A percentile compares a stretch with the other conserved stretches of the same genome.
phyloP scores from a whole-genome alignment of 2,329 filamentous ascomycete genomes.

The Harringtonia lauricola region DNA sequence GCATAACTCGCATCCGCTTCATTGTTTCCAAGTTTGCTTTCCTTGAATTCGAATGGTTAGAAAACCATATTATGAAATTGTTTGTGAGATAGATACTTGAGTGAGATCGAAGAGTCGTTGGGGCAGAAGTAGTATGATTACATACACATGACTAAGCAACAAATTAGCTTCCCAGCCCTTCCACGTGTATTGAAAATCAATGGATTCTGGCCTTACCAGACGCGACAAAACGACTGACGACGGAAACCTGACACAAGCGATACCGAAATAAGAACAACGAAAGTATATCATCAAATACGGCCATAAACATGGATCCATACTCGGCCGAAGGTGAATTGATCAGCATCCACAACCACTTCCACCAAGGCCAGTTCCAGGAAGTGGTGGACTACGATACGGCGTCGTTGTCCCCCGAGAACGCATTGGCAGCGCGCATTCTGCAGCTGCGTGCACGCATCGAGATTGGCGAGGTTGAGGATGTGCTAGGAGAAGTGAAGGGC shows the following conservation, averaged over 20 bases:
- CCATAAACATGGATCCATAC: constrained; percentile 51
- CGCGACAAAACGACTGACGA: neutral
- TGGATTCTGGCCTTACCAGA: too few relatives aligned
- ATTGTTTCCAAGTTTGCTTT: neutral
- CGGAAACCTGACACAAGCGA: neutral
- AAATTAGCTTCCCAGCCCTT: neutral
- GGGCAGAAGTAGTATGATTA: too few relatives aligned
- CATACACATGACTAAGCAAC: neutral
- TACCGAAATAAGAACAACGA: neutral
- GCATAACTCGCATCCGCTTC: constrained; percentile 5
- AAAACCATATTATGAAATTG: too few relatives aligned
- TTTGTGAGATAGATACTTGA: too few relatives aligned
- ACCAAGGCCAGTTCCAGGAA: constrained; percentile 74
- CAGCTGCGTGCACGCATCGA: constrained; percentile 75
- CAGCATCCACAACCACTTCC: constrained; percentile 60
- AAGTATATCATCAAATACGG: neutral
- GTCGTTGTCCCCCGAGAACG: constrained; percentile 68
- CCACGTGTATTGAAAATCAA: too few relatives aligned
- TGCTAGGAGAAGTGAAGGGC: constrained; percentile 56
- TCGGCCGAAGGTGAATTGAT: constrained; percentile 61
- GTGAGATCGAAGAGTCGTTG: too few relatives aligned
- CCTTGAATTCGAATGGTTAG: too few relatives aligned
- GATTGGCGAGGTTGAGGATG: constrained; percentile 64
- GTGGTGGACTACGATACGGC: constrained; percentile 80
- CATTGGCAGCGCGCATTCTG: constrained; percentile 64